Base-by-base conservation (phyloP, 495 filamentous ascomycete species). In the Polyplosphaeria fusca region DNA sequence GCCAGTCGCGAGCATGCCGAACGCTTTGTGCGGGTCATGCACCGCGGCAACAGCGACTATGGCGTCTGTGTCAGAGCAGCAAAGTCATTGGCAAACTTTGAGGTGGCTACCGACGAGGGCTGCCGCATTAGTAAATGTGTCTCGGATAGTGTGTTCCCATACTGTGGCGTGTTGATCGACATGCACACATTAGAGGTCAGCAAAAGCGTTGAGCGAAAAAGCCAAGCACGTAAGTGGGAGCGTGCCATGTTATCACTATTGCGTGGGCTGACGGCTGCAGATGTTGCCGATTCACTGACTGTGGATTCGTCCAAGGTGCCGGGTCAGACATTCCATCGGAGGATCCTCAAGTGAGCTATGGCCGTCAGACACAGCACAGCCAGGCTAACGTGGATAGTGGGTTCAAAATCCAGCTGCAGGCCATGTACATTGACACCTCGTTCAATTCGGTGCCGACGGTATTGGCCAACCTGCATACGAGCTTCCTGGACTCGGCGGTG, bases 21-120 rank as follows among this genome's bases (percentile, higher is more conserved):
- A 47, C 71, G 73, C 13, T 96, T 98, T 63, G 70, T 95, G 22
- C 71, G 81, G 41, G 76, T 82, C 30, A 95, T 97, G 91, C 81
- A 93, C 60, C 63, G 72, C 1, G 93, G 92, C 2, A 68, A 90
- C 24, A 83, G 84, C 1, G 77, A 81, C 30, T 96, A 92, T 64
- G 93, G 93, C 19, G 83, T 96, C 24, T 69, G 71, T 1, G 86
- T 97, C 27, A 91, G 88, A 61, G 71, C 81, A 0, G 70, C 76
- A 23, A 98, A 98, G 71, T 89, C 83, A 41, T 72, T 96, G n/a
- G 83, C 83, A 18, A 97, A 95, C 66, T 97, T 96, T 66, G 79
- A 86, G 23, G 67, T 84, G 2, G 41, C 25, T 1, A 28, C 53
- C 23, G 54, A 55, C 7, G 28, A 55, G 18, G 48, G 41, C 1